Evolutionary conservation across 345 rosid species (phyloP).

Genomic region (Cardiospermum halicacabum): DNA sequence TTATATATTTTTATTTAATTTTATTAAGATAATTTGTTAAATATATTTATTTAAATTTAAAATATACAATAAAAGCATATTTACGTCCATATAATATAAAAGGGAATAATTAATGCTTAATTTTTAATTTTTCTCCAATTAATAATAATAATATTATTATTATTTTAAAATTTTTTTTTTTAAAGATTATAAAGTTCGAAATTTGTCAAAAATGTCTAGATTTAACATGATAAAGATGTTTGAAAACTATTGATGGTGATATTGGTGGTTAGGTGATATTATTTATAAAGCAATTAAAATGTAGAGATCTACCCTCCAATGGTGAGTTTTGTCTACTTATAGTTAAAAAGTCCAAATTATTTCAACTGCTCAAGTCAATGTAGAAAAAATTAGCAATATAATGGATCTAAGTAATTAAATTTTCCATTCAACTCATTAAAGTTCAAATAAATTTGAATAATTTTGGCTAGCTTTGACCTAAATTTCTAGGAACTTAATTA

Average conservation of each 20-base stretch:
- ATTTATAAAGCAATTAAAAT: not conserved
- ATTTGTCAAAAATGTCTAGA: not conserved
- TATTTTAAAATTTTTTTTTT: no score
- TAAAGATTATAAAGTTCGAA: not conserved
- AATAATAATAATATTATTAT: no score
- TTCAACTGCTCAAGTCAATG: not conserved
- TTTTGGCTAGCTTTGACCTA: not conserved
- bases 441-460: not conserved
- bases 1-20: no score
- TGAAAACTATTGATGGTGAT: not conserved
- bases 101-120: no score
- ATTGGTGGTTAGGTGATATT: not conserved
- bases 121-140: no score
- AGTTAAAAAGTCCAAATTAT: no score
- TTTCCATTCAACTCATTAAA: not conserved
- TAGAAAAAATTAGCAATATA: not conserved
- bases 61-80: no score
- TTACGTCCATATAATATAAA: no score
- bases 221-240: not conserved
- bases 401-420: not conserved
- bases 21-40: no score
- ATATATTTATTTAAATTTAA: no score
- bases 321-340: not conserved
- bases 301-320: not conserved
- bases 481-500: no score